These are phyloP conservation scores for Kwoniella sp. DNA, from an alignment of 768 basidiomycete species.

Conservation along the genomic window DNA sequence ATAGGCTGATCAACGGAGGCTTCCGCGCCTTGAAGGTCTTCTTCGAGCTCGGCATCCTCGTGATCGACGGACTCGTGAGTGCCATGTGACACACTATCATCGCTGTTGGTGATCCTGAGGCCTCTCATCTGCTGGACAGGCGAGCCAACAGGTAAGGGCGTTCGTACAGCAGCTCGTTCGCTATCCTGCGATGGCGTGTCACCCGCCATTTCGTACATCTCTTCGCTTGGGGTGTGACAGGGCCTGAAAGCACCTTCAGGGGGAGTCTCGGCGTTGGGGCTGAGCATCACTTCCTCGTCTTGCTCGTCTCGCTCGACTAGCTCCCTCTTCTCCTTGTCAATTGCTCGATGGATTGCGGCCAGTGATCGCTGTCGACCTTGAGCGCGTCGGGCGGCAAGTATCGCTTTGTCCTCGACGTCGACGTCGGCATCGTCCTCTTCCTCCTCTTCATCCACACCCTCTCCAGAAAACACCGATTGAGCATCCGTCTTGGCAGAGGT, in stretches of 20 bases:
- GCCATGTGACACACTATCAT: slow-evolving; percentile 2
- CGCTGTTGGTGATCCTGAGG: slow-evolving; percentile 7
- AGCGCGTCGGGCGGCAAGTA: slow-evolving; percentile 38
- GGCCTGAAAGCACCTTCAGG: slow-evolving; percentile 34
- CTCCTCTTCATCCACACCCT: slow-evolving; percentile 18
- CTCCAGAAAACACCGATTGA: slow-evolving; percentile 18
- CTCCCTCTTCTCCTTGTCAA: slow-evolving; percentile 25
- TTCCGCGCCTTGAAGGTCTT: no score
- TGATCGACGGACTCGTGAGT: background rate
- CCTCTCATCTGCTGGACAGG: slow-evolving; percentile 2
- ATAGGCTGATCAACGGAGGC: background rate
- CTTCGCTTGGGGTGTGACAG: slow-evolving; percentile 37
- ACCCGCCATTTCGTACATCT: slow-evolving; percentile 33
- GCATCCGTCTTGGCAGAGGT: slow-evolving; percentile 17
- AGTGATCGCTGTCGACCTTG: slow-evolving; percentile 49
- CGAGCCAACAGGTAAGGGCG: slow-evolving; percentile 10
- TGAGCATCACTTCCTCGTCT: slow-evolving; percentile 12
- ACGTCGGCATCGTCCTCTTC: slow-evolving; percentile 28
- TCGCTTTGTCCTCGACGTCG: slow-evolving; percentile 28
- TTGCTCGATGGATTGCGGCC: slow-evolving; percentile 42
- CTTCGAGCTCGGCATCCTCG: background rate
- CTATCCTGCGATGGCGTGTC: slow-evolving; percentile 18
- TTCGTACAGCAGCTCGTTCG: slow-evolving; percentile 1
- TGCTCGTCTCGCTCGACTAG: slow-evolving; percentile 1
- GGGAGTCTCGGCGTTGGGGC: slow-evolving; percentile 23